phyloP scores from a whole-genome alignment of 148 eudicot genomes.

The Fallopia convolvulus region DNA sequence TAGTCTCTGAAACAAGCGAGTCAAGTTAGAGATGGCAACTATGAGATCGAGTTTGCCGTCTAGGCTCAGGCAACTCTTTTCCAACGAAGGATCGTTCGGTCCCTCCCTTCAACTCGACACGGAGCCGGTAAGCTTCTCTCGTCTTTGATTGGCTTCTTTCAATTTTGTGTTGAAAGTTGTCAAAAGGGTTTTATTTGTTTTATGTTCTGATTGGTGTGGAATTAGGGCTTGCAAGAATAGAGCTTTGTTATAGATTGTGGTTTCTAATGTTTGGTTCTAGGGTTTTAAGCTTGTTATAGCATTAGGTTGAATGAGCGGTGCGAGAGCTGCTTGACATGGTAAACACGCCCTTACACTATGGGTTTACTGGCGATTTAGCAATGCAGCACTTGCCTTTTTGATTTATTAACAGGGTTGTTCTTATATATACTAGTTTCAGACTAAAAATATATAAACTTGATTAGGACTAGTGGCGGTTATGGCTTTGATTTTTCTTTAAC shows the following conservation, averaged over 20 bases:
- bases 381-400: neutral
- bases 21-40: conserved; percentile 41
- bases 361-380: neutral
- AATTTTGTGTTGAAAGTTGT: neutral
- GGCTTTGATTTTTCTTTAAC: neutral
- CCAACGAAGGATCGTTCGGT: conserved; percentile 70
- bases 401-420: neutral
- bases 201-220: neutral
- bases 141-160: neutral
- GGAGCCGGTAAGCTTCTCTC: conserved; percentile 52
- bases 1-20: conserved; percentile 23
- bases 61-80: conserved; percentile 76
- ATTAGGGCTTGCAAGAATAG: neutral
- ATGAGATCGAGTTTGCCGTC: conserved; percentile 92
- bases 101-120: conserved; percentile 83
- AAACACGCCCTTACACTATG: neutral
- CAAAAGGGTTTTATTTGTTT: neutral
- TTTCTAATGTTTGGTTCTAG: neutral
- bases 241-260: no score
- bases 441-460: neutral
- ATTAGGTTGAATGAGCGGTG: neutral
- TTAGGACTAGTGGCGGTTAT: neutral
- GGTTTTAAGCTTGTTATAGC: conserved; percentile 14
- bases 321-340: neutral
- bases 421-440: no score